Evolutionary conservation across 2,329 filamentous ascomycete species (phyloP).

Genomic region (Cytospora paraplurivora): DNA sequence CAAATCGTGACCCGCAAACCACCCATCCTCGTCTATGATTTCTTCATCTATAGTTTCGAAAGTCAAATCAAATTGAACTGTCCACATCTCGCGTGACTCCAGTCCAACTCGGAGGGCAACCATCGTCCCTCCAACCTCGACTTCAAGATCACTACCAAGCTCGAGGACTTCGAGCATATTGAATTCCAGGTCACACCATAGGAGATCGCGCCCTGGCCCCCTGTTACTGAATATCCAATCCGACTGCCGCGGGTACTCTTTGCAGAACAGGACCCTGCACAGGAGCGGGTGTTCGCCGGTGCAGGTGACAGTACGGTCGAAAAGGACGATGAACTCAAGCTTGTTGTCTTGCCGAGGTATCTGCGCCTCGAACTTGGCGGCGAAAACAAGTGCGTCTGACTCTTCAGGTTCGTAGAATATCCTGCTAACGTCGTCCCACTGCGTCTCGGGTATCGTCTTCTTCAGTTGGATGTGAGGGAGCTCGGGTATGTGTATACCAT

Average conservation of each 20-base stretch:
- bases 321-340: not conserved
- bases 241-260: conserved; percentile 1
- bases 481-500: not conserved
- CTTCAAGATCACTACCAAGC: not conserved
- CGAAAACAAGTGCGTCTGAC: not conserved
- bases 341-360: not conserved
- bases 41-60: not conserved
- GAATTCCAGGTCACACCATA: not conserved
- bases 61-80: not conserved
- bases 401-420: not conserved
- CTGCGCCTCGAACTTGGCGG: not conserved
- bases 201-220: not conserved
- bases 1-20: too few species aligned
- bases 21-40: not conserved
- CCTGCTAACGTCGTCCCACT: not conserved
- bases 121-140: not conserved
- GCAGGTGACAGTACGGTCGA: not conserved
- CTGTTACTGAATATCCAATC: not conserved
- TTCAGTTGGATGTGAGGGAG: not conserved
- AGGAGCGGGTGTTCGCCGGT: not conserved
- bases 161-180: not conserved
- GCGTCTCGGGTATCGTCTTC: not conserved
- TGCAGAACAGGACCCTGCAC: not conserved
- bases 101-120: not conserved
- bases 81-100: not conserved